phyloP scores from a whole-genome alignment of 202 grass and related monocot species.

The Digitaria exilis region DNA sequence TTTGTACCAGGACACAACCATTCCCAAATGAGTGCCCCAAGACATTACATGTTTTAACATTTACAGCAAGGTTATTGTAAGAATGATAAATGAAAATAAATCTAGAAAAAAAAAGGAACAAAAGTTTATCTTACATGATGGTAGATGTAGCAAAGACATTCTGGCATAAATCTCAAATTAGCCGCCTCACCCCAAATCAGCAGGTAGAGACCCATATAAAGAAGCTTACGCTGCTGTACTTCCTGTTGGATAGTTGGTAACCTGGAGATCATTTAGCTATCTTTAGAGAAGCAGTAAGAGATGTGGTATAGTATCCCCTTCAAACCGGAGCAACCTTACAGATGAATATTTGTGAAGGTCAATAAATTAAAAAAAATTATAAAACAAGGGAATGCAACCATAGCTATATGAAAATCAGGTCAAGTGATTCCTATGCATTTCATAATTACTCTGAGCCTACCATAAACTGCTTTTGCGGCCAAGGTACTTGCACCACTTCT shows the following conservation, averaged over 20 bases:
- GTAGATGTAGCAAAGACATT: conserved; percentile 97
- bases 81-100: not conserved
- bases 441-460: conserved; percentile 40
- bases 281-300: conserved; percentile 7
- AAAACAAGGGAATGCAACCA: not conserved
- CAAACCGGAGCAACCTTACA: not conserved
- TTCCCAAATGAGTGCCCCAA: not conserved
- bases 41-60: conserved; percentile 17
- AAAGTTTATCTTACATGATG: conserved; percentile 84
- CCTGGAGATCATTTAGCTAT: conserved; percentile 49
- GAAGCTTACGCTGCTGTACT: conserved; percentile 97
- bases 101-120: not conserved
- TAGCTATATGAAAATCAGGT: not conserved
- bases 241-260: conserved; percentile 97
- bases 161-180: conserved; percentile 99
- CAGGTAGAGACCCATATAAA: conserved; percentile 94
- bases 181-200: conserved; percentile 98
- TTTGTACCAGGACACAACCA: not conserved
- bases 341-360: not conserved
- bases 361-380: not conserved
- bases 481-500: conserved; percentile 95
- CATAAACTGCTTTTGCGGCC: conserved; percentile 95
- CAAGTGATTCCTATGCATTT: not conserved
- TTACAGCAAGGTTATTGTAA: not conserved
- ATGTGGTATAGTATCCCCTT: not conserved